A percentile compares a stretch with the other conserved stretches of the same genome.
Conservation (phyloP, 2,329 filamentous ascomycete genomes). For the Monosporascus sp. region DNA sequence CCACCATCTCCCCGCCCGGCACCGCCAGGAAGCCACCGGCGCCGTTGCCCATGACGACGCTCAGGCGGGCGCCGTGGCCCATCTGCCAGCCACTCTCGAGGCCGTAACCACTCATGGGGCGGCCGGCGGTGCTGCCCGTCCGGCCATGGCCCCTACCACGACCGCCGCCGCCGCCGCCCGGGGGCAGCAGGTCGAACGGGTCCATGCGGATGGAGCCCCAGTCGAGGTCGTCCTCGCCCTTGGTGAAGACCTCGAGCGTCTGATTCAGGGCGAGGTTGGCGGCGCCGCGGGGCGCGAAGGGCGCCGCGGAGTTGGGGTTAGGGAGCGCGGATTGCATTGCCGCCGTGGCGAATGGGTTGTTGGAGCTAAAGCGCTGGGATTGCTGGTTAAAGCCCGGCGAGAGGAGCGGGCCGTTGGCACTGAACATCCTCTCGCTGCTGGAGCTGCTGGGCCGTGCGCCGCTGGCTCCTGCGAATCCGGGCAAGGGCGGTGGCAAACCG, state of each 20-base stretch:
- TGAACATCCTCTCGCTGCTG: slow-evolving; percentile 25
- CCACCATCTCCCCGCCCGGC: slow-evolving; percentile 29
- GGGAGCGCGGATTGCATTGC: slow-evolving; percentile 3
- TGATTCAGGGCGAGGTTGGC: slow-evolving; percentile 36
- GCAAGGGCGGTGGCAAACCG: slow-evolving; percentile 59
- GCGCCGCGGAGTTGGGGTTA: slow-evolving; percentile 14
- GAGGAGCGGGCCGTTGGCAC: slow-evolving; percentile 17
- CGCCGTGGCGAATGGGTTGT: slow-evolving; percentile 51
- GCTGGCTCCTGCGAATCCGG: slow-evolving; percentile 34
- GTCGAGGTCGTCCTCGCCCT: slow-evolving; percentile 52
- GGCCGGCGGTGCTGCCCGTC: slow-evolving; percentile 23
- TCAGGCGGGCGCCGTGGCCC: slow-evolving; percentile 45
- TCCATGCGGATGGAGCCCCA: slow-evolving; percentile 54
- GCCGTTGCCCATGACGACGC: slow-evolving; percentile 49
- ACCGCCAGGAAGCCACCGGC: slow-evolving; percentile 50
- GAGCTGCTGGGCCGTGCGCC: slow-evolving; percentile 30
- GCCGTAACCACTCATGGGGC: slow-evolving; percentile 54
- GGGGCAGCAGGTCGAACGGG: slow-evolving; percentile 18
- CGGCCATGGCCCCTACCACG: slow-evolving; percentile 23
- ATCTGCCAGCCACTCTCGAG: slow-evolving; percentile 50
- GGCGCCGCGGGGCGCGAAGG: slow-evolving; percentile 27
- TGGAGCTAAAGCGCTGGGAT: slow-evolving; percentile 50
- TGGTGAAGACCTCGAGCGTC: slow-evolving; percentile 56
- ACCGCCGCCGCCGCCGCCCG: slow-evolving; percentile 7
- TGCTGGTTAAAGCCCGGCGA: slow-evolving; percentile 22